Conservation (phyloP, 805 yeast genomes). For the Barnettozyma botsteinii region DNA sequence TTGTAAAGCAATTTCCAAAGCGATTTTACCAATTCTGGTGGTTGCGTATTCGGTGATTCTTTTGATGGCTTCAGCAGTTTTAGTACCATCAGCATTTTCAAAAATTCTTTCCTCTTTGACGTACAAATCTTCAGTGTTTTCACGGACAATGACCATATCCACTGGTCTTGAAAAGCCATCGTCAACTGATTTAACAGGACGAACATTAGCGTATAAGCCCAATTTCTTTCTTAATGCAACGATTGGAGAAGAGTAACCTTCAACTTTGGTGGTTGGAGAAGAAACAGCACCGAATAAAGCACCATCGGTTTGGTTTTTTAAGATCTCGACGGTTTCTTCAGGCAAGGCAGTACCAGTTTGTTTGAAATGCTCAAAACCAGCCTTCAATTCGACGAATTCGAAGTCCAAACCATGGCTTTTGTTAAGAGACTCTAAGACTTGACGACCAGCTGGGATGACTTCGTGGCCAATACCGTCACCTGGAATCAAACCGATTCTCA, state of each 20-base stretch:
- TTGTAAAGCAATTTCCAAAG: conserved; percentile 87
- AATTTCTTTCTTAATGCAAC: conserved; percentile 96
- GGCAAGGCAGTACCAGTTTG: conserved; percentile 96
- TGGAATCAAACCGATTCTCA: conserved; percentile 75
- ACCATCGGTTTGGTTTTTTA: conserved; percentile 85
- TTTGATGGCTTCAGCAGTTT: conserved; percentile 96
- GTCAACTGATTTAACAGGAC: conserved; percentile 93
- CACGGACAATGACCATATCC: conserved; percentile 97
- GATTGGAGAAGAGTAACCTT: conserved; percentile 96
- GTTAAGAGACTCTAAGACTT: conserved; percentile 77
- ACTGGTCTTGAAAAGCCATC: conserved; percentile 77
- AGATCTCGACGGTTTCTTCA: conserved; percentile 76
- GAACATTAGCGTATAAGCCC: conserved; percentile 93
- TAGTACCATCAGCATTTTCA: conserved; percentile 72
- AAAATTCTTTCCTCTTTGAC: conserved; percentile 85
- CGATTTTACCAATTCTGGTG: conserved; percentile 80
- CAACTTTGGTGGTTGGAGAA: conserved; percentile 90
- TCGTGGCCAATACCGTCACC: conserved; percentile 99
- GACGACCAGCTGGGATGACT: conserved; percentile 95
- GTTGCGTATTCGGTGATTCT: conserved; percentile 90
- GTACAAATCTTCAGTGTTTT: conserved; percentile 96
- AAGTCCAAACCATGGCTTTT: conserved; percentile 70
- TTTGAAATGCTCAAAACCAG: conserved; percentile 92
- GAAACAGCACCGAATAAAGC: conserved; percentile 97
- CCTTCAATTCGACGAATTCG: conserved; percentile 81